Base-by-base conservation (phyloP, 306 rosid species). In the Alnus glutinosa region DNA sequence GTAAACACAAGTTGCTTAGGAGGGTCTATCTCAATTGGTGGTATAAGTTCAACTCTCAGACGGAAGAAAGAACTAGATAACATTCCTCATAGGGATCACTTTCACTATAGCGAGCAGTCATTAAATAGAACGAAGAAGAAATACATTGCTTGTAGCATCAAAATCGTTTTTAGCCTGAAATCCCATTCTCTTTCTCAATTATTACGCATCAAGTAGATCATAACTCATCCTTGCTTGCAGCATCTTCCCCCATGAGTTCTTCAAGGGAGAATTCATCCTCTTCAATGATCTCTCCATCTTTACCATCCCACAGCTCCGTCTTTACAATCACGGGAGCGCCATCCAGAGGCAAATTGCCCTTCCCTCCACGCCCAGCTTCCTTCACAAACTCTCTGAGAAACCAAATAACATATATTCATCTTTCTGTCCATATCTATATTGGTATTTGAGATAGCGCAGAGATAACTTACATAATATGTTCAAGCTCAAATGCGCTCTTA, bases 241-340 rank as follows among this genome's bases (percentile, higher is more conserved):
- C 50, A 59, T 89, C 94, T 76, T 90, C 97, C 32, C 92, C 98
- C 99, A 93, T 96, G 34, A 96, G 96, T 81, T 96, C 99, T 70
- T 93, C 97, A 18, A 96, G 98, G 55, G 99, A 93, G 85, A 93
- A 96, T 68, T 96, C 99, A 66, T 96, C 99, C 77, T 93, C 99
- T 82, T 93, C 99, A 44, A 91, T 81, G 73, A 91, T 83, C 88
- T 91, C 89, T 69, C 98, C 99, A 49, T 96, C 99, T 85, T 91
- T 96, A 28, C 99, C 99, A 78, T 93, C 97, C 99, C 99, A 96
- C 57, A 93, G 88, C 79, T 90, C 94, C 30, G 90, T 91, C 87
- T 89, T 90, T 70, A 78, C 87, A 32, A 96, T 87, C 66, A 51
- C 49, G 0, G 98, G 99, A 57, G 92, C 55, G 34, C 88, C 88